These are phyloP conservation scores for Cornus suecica DNA, from an alignment of 148 eudicot genomes.

Conservation along the genomic window DNA sequence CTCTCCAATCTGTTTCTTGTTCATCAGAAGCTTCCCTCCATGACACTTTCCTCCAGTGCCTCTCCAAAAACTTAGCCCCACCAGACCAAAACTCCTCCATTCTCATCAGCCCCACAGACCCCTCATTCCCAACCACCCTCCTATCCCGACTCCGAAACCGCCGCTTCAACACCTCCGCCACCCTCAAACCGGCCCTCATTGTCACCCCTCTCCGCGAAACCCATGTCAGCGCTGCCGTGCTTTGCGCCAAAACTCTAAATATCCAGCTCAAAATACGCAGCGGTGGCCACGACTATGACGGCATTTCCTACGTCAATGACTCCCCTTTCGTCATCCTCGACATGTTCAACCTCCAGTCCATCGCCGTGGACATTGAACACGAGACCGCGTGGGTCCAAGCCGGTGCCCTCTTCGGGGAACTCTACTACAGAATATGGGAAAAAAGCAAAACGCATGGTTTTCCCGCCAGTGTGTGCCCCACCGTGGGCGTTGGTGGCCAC, in stretches of 20 bases:
- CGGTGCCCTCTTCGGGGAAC: slow-evolving; percentile 27
- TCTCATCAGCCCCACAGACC: slow-evolving; percentile 9
- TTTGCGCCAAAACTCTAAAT: slow-evolving; percentile 13
- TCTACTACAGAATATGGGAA: slow-evolving; percentile 19
- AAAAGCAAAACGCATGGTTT: slow-evolving; percentile 18
- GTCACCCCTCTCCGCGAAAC: slow-evolving; percentile 13
- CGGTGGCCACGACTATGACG: slow-evolving; percentile 30
- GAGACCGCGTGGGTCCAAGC: slow-evolving; percentile 23
- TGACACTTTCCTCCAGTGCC: slow-evolving; percentile 7
- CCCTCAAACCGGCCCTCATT: slow-evolving; percentile 28
- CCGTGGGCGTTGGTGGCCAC: slow-evolving; percentile 36
- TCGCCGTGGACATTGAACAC: not conserved
- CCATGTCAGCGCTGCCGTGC: slow-evolving; percentile 21
- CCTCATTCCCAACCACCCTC: slow-evolving; percentile 14
- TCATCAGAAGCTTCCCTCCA: not conserved
- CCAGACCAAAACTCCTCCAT: slow-evolving; percentile 15
- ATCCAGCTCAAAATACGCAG: slow-evolving; percentile 20
- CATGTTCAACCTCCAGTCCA: slow-evolving; percentile 20
- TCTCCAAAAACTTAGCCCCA: not conserved
- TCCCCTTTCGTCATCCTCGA: slow-evolving; percentile 25
- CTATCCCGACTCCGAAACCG: slow-evolving; percentile 21
- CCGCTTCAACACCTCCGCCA: slow-evolving; percentile 25
- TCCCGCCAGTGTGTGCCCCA: slow-evolving; percentile 22
- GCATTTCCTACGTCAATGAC: slow-evolving; percentile 18
- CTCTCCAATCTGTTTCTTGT: not conserved